These are phyloP conservation scores for Byssoonygena ceratinophila DNA, from an alignment of 2,329 filamentous ascomycete genomes.

Conservation along the genomic window DNA sequence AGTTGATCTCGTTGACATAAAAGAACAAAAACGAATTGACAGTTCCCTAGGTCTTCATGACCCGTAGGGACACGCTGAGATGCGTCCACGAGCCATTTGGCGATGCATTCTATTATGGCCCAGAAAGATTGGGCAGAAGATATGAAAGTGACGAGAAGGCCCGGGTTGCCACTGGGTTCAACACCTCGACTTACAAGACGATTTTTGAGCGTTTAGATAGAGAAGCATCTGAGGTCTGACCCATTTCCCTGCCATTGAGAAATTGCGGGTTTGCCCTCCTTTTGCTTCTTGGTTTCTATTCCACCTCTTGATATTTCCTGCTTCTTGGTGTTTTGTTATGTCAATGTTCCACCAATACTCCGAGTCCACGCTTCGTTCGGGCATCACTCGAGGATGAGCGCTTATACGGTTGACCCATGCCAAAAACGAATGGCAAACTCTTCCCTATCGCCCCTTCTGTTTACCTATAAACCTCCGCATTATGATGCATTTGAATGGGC, in stretches of 20 bases:
- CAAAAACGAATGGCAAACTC: background rate
- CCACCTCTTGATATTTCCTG: slow-evolving; percentile 11
- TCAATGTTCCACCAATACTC: background rate
- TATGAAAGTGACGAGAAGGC: slow-evolving; percentile 59
- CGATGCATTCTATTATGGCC: slow-evolving; percentile 91
- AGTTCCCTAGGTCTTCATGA: slow-evolving; percentile 76
- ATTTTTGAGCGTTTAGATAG: slow-evolving; percentile 66
- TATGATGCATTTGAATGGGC: slow-evolving; percentile 4
- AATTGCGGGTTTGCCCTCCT: slow-evolving; percentile 14
- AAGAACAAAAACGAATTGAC: background rate
- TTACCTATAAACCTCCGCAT: background rate
- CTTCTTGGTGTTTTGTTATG: background rate
- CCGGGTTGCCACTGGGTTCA: slow-evolving; percentile 36
- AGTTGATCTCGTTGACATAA: too few relatives aligned
- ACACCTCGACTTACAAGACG: slow-evolving; percentile 41
- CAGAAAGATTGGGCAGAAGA: slow-evolving; percentile 70
- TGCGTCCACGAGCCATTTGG: slow-evolving; percentile 95
- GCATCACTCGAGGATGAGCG: background rate
- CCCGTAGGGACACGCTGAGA: slow-evolving; percentile 65
- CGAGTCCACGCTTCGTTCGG: background rate
- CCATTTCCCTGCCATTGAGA: slow-evolving; percentile 23
- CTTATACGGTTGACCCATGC: background rate
- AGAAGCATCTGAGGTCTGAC: slow-evolving; percentile 61
- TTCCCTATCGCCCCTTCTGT: background rate
- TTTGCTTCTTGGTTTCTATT: slow-evolving; percentile 20